These are phyloP conservation scores for Pleomassaria siparia DNA, from an alignment of 2,329 filamentous ascomycete species.

Conservation along the genomic window DNA sequence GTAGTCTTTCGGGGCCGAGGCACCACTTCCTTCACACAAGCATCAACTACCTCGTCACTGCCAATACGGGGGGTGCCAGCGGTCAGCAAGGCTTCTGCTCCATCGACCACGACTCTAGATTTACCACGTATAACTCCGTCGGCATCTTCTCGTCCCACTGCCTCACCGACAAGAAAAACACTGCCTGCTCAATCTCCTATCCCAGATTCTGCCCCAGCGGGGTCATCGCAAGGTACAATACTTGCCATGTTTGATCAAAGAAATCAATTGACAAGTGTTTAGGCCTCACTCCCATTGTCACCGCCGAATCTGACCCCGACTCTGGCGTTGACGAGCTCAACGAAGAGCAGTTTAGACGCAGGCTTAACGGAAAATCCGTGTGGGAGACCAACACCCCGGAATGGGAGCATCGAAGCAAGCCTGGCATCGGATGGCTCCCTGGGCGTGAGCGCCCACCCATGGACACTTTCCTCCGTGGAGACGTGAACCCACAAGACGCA, in stretches of 20 bases:
- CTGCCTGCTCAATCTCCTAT: background rate
- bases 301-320: constrained; percentile 8
- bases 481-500: constrained; percentile 17
- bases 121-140: background rate
- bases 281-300: background rate
- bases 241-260: background rate
- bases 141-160: background rate
- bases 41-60: background rate
- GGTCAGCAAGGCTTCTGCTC: background rate
- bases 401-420: constrained; percentile 40
- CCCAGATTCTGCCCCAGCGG: background rate
- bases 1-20: constrained; percentile 50
- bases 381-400: constrained; percentile 34
- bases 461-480: constrained; percentile 20
- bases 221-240: background rate
- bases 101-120: background rate
- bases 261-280: background rate
- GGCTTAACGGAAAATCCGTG: constrained; percentile 26
- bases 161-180: background rate
- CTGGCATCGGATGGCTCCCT: constrained; percentile 39
- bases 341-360: constrained; percentile 24
- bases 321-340: constrained; percentile 28
- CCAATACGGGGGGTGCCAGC: background rate
- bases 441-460: constrained; percentile 20
- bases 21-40: constrained; percentile 7